phyloP scores from a whole-genome alignment of 2,329 filamentous ascomycete species.

The Aspergillus aculeatinus region DNA sequence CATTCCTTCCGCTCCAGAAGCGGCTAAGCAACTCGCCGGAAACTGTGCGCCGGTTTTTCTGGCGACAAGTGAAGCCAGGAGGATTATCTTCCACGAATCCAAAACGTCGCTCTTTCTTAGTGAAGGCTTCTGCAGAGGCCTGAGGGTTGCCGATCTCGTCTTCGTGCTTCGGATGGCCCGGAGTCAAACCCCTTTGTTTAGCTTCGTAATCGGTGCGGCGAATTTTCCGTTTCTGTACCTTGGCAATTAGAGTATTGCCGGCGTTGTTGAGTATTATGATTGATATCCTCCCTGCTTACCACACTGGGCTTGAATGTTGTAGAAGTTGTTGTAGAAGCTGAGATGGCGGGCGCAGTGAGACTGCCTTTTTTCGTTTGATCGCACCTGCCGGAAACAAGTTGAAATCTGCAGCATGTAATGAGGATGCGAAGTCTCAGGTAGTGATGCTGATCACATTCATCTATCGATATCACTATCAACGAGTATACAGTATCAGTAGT shows the following conservation, averaged over 20 bases:
- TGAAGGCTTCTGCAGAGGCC: too few species aligned
- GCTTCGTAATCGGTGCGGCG: too few species aligned
- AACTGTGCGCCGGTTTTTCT: background rate
- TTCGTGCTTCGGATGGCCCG: too few species aligned
- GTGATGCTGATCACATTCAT: background rate
- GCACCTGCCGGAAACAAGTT: background rate
- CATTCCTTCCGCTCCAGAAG: background rate
- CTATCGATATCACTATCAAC: background rate
- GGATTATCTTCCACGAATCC: background rate
- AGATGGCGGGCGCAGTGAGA: background rate
- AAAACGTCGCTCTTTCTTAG: too few species aligned
- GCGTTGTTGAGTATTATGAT: background rate
- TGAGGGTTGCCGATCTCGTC: too few species aligned
- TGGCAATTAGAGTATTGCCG: too few species aligned
- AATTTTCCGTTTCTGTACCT: too few species aligned
- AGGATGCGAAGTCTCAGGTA: background rate
- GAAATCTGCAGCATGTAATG: background rate
- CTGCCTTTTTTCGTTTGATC: background rate
- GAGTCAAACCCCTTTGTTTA: too few species aligned
- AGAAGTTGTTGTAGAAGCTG: too few species aligned
- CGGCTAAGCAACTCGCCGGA: background rate
- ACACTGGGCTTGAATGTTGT: background rate
- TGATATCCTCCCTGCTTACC: background rate
- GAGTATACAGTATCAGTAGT: background rate
- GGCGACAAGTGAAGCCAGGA: background rate